Evolutionary conservation across 176 grass and related monocot genomes (phyloP), one percentile per base, ranked within the genome.

Genomic region (Bonia amplexicaulis): DNA sequence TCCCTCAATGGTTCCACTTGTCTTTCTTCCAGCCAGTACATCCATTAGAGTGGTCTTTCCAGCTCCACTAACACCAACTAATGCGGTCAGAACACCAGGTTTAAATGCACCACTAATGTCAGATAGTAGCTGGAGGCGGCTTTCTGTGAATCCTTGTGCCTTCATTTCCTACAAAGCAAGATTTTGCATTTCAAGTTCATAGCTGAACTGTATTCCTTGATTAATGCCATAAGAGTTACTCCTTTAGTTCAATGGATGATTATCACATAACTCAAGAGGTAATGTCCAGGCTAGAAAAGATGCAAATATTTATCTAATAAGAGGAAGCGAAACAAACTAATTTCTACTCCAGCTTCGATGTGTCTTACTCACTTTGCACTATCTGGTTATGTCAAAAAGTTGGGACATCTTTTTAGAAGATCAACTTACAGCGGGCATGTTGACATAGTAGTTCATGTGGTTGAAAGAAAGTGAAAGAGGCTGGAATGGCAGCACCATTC

Each of bases 1-100:
- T 74, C 93, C 93, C 75, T 92, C 90, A 80, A 90, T 94, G 61
- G 85, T 88, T 55, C 93, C 93, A 61, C 87, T 85, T 58, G 93
- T 94, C 64, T 94, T 94, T 76, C 93, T 92, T 71, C 93, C 93
- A 44, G 93, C 90, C 29, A 94, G 78, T 25, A 94, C 93, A 76
- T 94, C 93, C 93, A 94, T 94, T 67, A 94, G 67, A 68, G 93
- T 94, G 47, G 90, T 94, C 85, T 94, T 94, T 80, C 93, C 93
- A 44, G 90, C 93, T 74, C 93, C 93, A 82, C 87, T 94, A 17
- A 92, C 90, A 76, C 93, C 93, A 60, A 94, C 93, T 76, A 94
- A 72, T 73, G 93, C 93, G 41, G 90, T 94, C 73, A 94, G 85
- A 68, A 92, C 61, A 85, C 90, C 87, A 22, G 93, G 93, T 46